phyloP scores from a whole-genome alignment of 306 rosid species.

The Lathyrus aphaca region DNA sequence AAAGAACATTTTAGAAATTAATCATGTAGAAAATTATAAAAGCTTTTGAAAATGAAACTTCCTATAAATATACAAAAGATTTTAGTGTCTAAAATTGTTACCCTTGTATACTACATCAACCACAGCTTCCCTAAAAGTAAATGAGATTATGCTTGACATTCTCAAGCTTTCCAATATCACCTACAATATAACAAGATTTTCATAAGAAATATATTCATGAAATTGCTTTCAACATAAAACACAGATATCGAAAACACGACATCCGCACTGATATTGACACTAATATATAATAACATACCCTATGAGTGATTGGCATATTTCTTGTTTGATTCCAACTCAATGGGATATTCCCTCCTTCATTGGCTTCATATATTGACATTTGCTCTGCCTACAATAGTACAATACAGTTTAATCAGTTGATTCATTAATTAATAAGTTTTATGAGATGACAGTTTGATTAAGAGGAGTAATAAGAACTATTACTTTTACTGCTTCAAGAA shows the following conservation, averaged over 20 bases:
- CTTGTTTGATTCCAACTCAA: constrained; percentile 79
- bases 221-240: neutral
- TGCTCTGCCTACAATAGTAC: constrained; percentile 69
- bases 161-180: constrained; percentile 84
- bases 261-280: too few relatives aligned
- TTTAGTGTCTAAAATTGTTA: constrained; percentile 33
- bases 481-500: constrained; percentile 73
- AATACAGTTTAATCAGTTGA: constrained; percentile 13
- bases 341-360: constrained; percentile 57
- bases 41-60: constrained; percentile 3
- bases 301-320: constrained; percentile 53
- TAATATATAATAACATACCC: constrained; percentile 41
- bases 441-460: neutral
- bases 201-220: constrained; percentile 23
- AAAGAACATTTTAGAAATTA: constrained; percentile 32
- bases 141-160: constrained; percentile 90
- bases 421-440: constrained; percentile 16
- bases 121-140: constrained; percentile 87
- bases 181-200: constrained; percentile 46
- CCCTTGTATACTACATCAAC: constrained; percentile 84
- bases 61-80: neutral
- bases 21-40: constrained; percentile 13
- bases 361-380: constrained; percentile 59
- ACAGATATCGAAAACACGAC: too few relatives aligned
- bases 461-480: constrained; percentile 14